Conservation (phyloP, 2,329 filamentous ascomycete species). For the Helicocarpus griseus region DNA sequence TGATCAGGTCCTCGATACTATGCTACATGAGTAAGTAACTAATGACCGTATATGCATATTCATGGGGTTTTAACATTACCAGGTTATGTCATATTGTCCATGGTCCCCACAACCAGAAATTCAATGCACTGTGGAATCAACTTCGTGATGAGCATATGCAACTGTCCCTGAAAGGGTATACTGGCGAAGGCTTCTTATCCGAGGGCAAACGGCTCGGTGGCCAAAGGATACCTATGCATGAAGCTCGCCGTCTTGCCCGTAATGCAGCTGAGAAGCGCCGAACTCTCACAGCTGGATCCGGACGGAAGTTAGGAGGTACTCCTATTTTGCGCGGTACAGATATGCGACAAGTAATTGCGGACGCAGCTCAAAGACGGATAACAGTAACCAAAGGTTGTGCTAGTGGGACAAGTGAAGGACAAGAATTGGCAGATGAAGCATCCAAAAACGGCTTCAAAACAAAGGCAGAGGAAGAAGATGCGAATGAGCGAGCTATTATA, state of each 20-base stretch:
- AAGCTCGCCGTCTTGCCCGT: conserved; percentile 65
- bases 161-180: conserved; percentile 71
- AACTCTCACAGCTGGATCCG: conserved; percentile 50
- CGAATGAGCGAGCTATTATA: conserved; percentile 77
- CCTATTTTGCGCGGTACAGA: conserved; percentile 50
- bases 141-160: conserved; percentile 76
- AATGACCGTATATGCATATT: conserved; percentile 1
- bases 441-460: conserved; percentile 68
- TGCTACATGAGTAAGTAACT: conserved; percentile 66
- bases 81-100: conserved; percentile 73
- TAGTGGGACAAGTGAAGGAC: conserved; percentile 56
- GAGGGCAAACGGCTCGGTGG: conserved; percentile 67
- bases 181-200: conserved; percentile 77
- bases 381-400: conserved; percentile 65
- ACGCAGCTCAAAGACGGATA: conserved; percentile 60
- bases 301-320: conserved; percentile 62
- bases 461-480: conserved; percentile 76
- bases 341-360: conserved; percentile 61
- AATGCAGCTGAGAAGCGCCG: conserved; percentile 63
- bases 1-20: conserved; percentile 75
- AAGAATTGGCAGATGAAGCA: conserved; percentile 58
- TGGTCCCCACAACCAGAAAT: conserved; percentile 72
- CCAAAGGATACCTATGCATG: conserved; percentile 52
- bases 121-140: conserved; percentile 81
- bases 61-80: conserved; percentile 10